Evolutionary conservation across 2,329 filamentous ascomycete genomes (phyloP).

Genomic region (Penicillium sclerotiorum): DNA sequence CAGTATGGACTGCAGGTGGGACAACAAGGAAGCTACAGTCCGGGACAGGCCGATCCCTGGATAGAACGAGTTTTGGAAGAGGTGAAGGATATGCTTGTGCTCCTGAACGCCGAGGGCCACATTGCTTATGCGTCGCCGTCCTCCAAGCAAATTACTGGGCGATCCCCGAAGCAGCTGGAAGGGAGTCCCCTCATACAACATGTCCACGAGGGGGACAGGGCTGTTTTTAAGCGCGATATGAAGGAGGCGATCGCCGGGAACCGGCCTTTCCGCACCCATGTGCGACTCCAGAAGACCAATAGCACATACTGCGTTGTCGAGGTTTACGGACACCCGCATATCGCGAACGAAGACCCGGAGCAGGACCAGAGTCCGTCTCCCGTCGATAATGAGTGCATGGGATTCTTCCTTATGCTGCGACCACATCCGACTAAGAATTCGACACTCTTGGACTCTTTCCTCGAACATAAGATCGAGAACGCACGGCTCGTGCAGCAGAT

Average conservation of each 20-base stretch:
- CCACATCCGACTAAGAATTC: conserved; percentile 90
- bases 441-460: conserved; percentile 81
- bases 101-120: conserved; percentile 80
- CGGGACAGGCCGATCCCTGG: conserved; percentile 66
- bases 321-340: conserved; percentile 88
- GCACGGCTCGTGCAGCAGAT: conserved; percentile 83
- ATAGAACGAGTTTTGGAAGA: conserved; percentile 86
- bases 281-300: conserved; percentile 77
- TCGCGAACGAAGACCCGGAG: conserved; percentile 66
- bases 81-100: conserved; percentile 83
- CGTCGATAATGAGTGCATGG: conserved; percentile 69
- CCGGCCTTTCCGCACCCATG: conserved; percentile 80
- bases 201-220: conserved; percentile 82
- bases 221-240: conserved; percentile 82
- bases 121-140: conserved; percentile 87
- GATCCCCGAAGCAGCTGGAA: conserved; percentile 68
- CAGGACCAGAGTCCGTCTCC: conserved; percentile 66
- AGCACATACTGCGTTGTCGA: conserved; percentile 80
- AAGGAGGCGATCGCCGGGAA: conserved; percentile 84
- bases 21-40: conserved; percentile 28
- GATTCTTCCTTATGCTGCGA: conserved; percentile 90
- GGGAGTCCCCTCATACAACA: conserved; percentile 78
- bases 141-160: conserved; percentile 73
- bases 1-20: conserved; percentile 15
- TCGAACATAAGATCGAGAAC: conserved; percentile 97